These are phyloP conservation scores for Mrakia gelida DNA, from an alignment of 768 basidiomycete species.

Conservation along the genomic window DNA sequence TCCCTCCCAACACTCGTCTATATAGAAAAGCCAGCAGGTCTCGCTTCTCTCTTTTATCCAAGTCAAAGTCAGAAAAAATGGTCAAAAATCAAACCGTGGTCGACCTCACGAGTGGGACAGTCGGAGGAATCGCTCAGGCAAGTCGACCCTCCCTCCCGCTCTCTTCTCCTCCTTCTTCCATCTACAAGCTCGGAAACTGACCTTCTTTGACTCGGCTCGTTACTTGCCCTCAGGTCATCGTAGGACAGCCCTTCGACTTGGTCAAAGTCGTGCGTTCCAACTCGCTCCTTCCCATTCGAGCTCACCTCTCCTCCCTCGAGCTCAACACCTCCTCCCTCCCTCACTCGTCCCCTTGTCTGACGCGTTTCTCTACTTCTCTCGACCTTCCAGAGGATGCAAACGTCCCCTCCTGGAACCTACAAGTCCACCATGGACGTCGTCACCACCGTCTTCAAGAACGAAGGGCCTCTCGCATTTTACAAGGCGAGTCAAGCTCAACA, in stretches of 20 bases:
- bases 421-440: constrained; percentile 83
- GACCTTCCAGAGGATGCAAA: constrained; percentile 77
- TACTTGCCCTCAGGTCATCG: constrained; percentile 46
- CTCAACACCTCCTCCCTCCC: background rate
- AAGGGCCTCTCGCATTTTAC: constrained; percentile 91
- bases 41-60: no score
- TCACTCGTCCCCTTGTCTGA: background rate
- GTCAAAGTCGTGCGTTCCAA: constrained; percentile 70
- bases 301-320: constrained; percentile 22
- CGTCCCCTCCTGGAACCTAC: constrained; percentile 83
- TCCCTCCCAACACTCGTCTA: background rate
- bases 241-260: constrained; percentile 93
- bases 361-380: background rate
- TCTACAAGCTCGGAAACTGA: background rate
- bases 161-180: background rate
- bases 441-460: constrained; percentile 80
- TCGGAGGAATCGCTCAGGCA: constrained; percentile 24
- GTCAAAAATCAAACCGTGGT: constrained; percentile 1
- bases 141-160: constrained; percentile 36
- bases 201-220: constrained; percentile 52
- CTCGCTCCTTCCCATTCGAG: background rate
- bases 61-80: background rate
- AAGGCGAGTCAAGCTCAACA: constrained; percentile 55
- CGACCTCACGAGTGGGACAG: constrained; percentile 17
- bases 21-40: background rate